Base-by-base conservation (phyloP, 2,329 filamentous ascomycete genomes). In the Hortaea sp. region DNA sequence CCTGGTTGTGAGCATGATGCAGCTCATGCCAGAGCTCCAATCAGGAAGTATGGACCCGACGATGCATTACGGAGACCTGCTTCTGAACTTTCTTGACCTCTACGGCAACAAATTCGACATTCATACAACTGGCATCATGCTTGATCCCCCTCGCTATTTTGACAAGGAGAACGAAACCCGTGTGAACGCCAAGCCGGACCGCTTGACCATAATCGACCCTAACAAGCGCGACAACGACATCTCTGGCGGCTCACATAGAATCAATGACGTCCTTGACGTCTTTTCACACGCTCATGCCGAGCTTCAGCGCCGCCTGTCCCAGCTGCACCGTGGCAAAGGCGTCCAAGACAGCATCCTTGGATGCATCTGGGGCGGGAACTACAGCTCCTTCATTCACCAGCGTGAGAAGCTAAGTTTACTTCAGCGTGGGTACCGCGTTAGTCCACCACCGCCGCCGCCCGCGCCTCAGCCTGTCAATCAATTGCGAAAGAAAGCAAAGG, bases 151-250 rank as follows among this genome's bases (percentile, higher is more conserved):
- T 0, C 77, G 78, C 5, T 86, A 86, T 57, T 74, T 90, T 49
- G 72, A 77, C 54, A 97, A 97, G 80, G 84, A 84, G 11, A 39
- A 43, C 32, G 35, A 47, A 6, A 47, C 49, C 5, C 32, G 35
- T 29, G 63, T 62, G 58, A 53, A 48, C 27, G 78, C 76, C 56
- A 81, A 82, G 57, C 66, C 64, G 10, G 74, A 83, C 43, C 80
- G 88, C 1, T 73, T 98, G 1, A 85, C 84, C 6, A 95, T 98
- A 57, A 84, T 95, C 48, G 92, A 98, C 60, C 92, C 92, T 0
- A 95, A 97, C 64, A 85, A 86, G 48, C 64, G 78, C 0, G 69
- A 75, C 28, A 97, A 97, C 63, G 92, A 98, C 59, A 92, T 98
- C 28, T 83, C 92, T 0, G 88, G 88, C 7, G 89, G 89, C 7